Conservation (phyloP, 495 filamentous ascomycete species). For the Poronia punctata region DNA sequence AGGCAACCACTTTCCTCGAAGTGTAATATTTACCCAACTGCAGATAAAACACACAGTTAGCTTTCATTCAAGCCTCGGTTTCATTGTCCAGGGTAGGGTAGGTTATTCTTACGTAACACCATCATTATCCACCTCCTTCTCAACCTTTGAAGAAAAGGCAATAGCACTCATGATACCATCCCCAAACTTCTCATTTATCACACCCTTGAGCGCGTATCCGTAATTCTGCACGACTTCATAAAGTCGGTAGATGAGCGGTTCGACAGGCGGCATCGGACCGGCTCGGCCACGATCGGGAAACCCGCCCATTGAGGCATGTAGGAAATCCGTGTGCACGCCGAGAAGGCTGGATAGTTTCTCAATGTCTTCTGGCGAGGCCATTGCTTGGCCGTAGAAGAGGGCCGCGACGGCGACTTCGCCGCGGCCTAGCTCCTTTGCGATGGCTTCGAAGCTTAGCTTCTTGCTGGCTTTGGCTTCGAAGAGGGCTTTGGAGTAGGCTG, state of each 20-base stretch:
- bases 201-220: conserved; percentile 91
- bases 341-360: conserved; percentile 62
- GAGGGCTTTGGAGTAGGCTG: conserved; percentile 63
- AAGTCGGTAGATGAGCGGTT: conserved; percentile 88
- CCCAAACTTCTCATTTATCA: conserved; percentile 98
- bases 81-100: background rate
- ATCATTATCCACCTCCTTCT: conserved; percentile 87
- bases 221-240: conserved; percentile 99
- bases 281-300: conserved; percentile 79
- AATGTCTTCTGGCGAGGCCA: conserved; percentile 72
- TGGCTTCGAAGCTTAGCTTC: conserved; percentile 72
- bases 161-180: conserved; percentile 99
- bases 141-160: conserved; percentile 84
- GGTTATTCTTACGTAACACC: conserved; percentile 39
- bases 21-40: conserved; percentile 86
- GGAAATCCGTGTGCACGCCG: conserved; percentile 46
- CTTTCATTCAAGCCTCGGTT: background rate
- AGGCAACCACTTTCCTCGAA: conserved; percentile 91
- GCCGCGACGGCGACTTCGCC: conserved; percentile 88
- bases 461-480: conserved; percentile 76
- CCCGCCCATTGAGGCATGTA: conserved; percentile 58
- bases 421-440: conserved; percentile 69
- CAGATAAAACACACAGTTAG: background rate
- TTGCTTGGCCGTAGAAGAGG: conserved; percentile 90
- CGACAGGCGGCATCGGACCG: conserved; percentile 88